Conservation (phyloP, 2,329 filamentous ascomycete genomes). For the Calonectria montana region DNA sequence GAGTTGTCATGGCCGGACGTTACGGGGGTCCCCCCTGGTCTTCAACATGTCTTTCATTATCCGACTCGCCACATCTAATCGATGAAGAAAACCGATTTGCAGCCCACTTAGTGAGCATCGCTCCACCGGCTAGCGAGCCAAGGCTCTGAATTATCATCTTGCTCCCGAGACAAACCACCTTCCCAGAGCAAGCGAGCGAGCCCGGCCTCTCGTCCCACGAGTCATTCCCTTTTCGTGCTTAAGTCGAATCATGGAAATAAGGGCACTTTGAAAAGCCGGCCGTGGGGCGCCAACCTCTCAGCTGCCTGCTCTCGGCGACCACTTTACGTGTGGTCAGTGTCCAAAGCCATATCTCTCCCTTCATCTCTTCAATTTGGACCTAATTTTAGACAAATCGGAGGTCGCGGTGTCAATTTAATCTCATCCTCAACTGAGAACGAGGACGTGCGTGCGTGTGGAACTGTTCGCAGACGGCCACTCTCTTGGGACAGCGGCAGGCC, state of each 20-base stretch:
- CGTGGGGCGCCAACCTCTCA: not conserved
- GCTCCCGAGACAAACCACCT: constrained; percentile 1
- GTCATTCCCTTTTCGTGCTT: not conserved
- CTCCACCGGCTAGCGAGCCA: not conserved
- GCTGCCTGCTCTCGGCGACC: not conserved
- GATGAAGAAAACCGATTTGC: constrained; percentile 8
- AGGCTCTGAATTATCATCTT: not conserved
- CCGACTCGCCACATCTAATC: constrained; percentile 8
- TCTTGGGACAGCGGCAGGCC: not conserved
- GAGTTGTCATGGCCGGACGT: not conserved
- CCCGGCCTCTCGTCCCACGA: not conserved
- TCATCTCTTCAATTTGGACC: not conserved
- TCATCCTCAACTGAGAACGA: not conserved
- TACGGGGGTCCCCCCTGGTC: constrained; percentile 2
- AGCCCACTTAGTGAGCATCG: constrained; percentile 1
- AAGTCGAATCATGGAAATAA: not conserved
- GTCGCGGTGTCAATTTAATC: not conserved
- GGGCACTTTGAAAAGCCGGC: not conserved
- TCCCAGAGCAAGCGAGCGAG: not conserved
- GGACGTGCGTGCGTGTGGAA: not conserved
- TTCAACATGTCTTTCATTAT: not conserved
- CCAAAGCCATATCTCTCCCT: not conserved
- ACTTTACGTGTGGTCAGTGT: not conserved
- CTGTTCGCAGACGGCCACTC: not conserved
- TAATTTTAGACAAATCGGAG: constrained; percentile 1